Percentiles rank a stretch among this genome's conserved stretches.
phyloP scores from a whole-genome alignment of 2,329 filamentous ascomycete genomes.

The Trichoderma atrobrunneum region DNA sequence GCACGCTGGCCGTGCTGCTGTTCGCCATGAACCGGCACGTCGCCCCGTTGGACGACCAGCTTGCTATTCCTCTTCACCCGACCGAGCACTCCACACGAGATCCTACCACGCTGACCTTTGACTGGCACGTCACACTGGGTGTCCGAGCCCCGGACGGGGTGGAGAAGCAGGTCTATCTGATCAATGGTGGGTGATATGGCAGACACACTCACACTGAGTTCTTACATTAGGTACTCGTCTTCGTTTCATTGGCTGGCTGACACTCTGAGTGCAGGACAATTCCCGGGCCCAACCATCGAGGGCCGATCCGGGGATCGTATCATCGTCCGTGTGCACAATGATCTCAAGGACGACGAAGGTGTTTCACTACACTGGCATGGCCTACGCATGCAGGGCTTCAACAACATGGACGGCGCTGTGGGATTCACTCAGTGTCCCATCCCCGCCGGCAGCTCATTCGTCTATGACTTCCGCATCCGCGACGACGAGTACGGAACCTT shows the following conservation, averaged over 20 bases:
- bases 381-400: constrained; percentile 69
- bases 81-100: constrained; percentile 19
- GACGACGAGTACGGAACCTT: constrained; percentile 53
- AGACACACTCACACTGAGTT: background rate
- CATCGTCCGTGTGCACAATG: constrained; percentile 65
- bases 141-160: constrained; percentile 25
- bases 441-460: constrained; percentile 49
- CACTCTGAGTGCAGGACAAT: constrained; percentile 42
- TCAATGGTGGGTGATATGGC: constrained; percentile 24
- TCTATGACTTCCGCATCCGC: constrained; percentile 56
- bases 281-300: constrained; percentile 68
- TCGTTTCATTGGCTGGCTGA: background rate
- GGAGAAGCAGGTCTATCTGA: constrained; percentile 27
- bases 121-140: constrained; percentile 25
- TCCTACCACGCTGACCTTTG: constrained; percentile 21
- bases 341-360: constrained; percentile 51
- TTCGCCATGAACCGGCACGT: background rate
- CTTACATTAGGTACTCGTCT: background rate
- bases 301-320: constrained; percentile 68
- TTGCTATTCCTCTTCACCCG: constrained; percentile 23
- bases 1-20: background rate
- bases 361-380: constrained; percentile 72
- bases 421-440: constrained; percentile 49
- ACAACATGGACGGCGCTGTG: constrained; percentile 62
- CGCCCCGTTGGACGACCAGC: constrained; percentile 16